Evolutionary conservation across 331 rosid species (phyloP), one percentile per base, ranked within the genome.

Genomic region (Phaseolus coccineus): DNA sequence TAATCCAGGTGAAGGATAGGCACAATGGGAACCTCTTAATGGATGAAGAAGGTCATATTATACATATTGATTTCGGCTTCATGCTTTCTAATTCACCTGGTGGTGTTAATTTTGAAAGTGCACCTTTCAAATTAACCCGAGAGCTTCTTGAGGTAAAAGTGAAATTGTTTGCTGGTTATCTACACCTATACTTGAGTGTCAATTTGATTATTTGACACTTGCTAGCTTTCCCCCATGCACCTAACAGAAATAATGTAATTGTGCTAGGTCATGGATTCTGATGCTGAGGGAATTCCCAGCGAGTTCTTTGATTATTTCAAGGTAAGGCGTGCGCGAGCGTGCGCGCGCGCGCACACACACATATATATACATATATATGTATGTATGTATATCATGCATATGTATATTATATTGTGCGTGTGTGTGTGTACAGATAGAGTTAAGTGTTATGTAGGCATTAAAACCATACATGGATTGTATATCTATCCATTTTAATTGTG

Each of bases 11-110:
- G 74, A 96, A 93, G 84, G 99, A 96, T 84, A 89, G 99, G 80
- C 99, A 96, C 85, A 96, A 93, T 81, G 99, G 99, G 79, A 96
- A 96, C 84, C 96, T 96, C 74, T 85, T 96, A 79, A 57, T 91
- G 91, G 99, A 96, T 55, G 99, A 93, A 85, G 99, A 93, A 81
- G 99, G 99, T 68, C 99, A 93, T 90, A 89, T 96, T 69, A 90
- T 96, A 80, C 99, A 96, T 86, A 96, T 96, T 79, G 99, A 96
- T 86, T 96, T 96, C 81, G 98, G 99, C 77, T 96, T 96, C 80
- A 93, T 96, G 98, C 99, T 96, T 76, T 93, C 98, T 47, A 96
- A 96, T 80, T 96, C 99, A 22, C 98, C 99, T 47, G 99, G 99
- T 31, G 98, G 99, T 64, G 99, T 96, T 73, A 96, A 96, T 88